These are phyloP conservation scores for Globisporangium abappressorium DNA, from an alignment of 352 stramenopile species.

Conservation along the genomic window DNA sequence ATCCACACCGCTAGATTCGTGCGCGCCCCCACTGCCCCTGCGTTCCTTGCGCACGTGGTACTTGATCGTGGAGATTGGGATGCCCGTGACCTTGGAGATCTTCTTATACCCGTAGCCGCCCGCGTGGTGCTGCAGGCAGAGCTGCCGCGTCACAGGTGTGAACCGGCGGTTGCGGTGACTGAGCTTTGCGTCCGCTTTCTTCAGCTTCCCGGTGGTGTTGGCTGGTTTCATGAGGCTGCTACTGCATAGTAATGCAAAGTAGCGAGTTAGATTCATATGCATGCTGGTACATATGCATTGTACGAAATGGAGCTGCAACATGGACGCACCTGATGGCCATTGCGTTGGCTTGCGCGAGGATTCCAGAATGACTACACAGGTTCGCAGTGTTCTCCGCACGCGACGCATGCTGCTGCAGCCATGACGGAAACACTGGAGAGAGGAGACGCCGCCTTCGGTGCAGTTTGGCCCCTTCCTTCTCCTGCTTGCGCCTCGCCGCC, in stretches of 20 bases:
- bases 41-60: conserved; percentile 20
- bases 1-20: neutral
- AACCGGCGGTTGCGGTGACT: conserved; percentile 12
- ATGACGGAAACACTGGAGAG: neutral
- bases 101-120: conserved; percentile 20
- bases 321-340: neutral
- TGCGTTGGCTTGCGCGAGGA: neutral
- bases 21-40: neutral
- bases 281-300: neutral
- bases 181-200: neutral
- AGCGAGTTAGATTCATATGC: neutral
- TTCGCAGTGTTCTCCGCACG: neutral
- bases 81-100: conserved; percentile 20
- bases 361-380: neutral
- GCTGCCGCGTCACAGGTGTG: conserved; percentile 15
- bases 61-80: conserved; percentile 23
- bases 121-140: conserved; percentile 20
- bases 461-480: neutral
- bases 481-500: neutral
- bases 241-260: neutral
- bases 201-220: neutral
- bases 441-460: neutral
- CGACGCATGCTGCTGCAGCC: neutral
- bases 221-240: neutral
- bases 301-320: neutral